Evolutionary conservation across 306 rosid genomes (phyloP).

Genomic region (Citrullus mucosospermus): DNA sequence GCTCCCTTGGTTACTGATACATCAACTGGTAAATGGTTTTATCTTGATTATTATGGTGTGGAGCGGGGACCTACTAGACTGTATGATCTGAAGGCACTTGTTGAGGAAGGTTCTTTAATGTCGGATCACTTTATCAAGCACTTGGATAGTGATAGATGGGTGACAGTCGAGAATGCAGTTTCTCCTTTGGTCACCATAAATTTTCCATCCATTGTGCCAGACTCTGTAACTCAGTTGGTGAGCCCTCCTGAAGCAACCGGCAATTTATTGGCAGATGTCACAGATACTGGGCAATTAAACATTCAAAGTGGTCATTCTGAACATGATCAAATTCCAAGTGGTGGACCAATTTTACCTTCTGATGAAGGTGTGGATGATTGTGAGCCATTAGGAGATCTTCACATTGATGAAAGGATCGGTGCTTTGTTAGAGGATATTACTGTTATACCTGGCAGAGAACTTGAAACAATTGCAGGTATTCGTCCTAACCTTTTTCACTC

Average conservation of each 20-base stretch:
- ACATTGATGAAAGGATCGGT: slow-evolving; percentile 74
- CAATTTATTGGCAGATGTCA: slow-evolving; percentile 58
- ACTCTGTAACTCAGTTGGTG: slow-evolving; percentile 64
- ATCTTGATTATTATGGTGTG: slow-evolving; percentile 69
- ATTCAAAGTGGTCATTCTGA: slow-evolving; percentile 22
- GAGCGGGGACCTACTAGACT: slow-evolving; percentile 79
- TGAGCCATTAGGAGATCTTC: slow-evolving; percentile 45
- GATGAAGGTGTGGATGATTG: slow-evolving; percentile 18
- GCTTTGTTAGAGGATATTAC: slow-evolving; percentile 57
- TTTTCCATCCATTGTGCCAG: slow-evolving; percentile 62
- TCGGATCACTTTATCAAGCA: slow-evolving; percentile 92
- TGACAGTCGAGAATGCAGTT: slow-evolving; percentile 87
- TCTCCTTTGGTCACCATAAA: slow-evolving; percentile 56
- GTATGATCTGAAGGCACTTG: slow-evolving; percentile 68
- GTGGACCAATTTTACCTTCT: slow-evolving; percentile 22
- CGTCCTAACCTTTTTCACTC: slow-evolving; percentile 4
- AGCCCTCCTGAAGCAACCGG: slow-evolving; percentile 98
- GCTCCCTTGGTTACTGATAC: slow-evolving; percentile 50
- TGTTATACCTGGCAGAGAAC: slow-evolving; percentile 81
- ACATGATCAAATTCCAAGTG: slow-evolving; percentile 29
- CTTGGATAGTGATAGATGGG: slow-evolving; percentile 84
- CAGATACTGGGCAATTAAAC: slow-evolving; percentile 39
- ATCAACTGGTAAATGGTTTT: slow-evolving; percentile 83
- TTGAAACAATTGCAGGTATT: slow-evolving; percentile 68
- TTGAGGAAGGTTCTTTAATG: slow-evolving; percentile 71